Conservation (phyloP, 306 rosid species). For the Pterocarpus macrocarpus region DNA sequence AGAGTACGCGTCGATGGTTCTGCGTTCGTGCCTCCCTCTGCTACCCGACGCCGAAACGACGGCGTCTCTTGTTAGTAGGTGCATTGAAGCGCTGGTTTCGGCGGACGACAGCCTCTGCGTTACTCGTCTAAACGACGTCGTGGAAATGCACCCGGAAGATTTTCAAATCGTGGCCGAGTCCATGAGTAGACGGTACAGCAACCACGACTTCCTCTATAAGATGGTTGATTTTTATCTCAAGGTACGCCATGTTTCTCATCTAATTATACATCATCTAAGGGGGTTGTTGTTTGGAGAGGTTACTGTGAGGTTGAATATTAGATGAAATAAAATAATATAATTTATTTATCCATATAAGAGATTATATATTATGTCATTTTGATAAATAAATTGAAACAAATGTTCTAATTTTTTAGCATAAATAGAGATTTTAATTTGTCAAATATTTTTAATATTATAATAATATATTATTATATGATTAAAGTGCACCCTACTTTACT, state of each 20-base stretch:
- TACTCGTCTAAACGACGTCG: slow-evolving; percentile 54
- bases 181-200: slow-evolving; percentile 40
- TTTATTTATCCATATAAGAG: too few species aligned
- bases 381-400: too few species aligned
- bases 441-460: too few species aligned
- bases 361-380: too few species aligned
- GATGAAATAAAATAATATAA: too few species aligned
- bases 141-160: slow-evolving; percentile 56
- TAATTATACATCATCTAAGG: too few species aligned
- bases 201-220: slow-evolving; percentile 76
- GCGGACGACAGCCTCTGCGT: slow-evolving; percentile 40
- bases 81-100: slow-evolving; percentile 66
- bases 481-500: too few species aligned
- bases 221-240: slow-evolving; percentile 69
- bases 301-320: too few species aligned
- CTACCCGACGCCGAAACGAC: slow-evolving; percentile 91
- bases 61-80: slow-evolving; percentile 70
- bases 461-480: too few species aligned
- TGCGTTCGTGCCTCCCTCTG: slow-evolving; percentile 73
- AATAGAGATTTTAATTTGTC: too few species aligned
- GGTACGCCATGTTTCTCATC: slow-evolving; percentile 50
- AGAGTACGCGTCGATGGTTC: slow-evolving; percentile 64
- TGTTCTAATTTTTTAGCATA: too few species aligned
- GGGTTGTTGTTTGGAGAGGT: too few species aligned
- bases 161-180: slow-evolving; percentile 67